Base-by-base conservation (phyloP, 2,329 filamentous ascomycete genomes). In the Dactylellina drechsleri region DNA sequence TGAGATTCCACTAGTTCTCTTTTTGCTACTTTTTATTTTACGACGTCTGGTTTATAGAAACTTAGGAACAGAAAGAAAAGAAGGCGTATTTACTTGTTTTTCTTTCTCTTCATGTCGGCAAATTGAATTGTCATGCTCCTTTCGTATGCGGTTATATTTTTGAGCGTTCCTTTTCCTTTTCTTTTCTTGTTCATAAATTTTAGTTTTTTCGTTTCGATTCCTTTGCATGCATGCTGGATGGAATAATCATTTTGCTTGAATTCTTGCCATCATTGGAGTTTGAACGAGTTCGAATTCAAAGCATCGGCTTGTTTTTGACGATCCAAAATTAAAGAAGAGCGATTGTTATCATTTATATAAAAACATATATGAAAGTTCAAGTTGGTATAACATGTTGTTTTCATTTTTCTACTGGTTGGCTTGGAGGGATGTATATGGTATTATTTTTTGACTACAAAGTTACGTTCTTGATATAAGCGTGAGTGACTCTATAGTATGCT, bases 241-340 rank as follows among this genome's bases (percentile, higher is more conserved):
- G 18, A 40, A 40, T 26, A n/a, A 47, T 47, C 16, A 47, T 47
- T 12, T 47, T 47, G 45, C 28, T 16, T 60, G 28, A 10, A 12
- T 40, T 15, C 16, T 41, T 47, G 31, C 45, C 28, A 47, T 60
- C 36, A 18, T 60, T 60, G 41, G 41, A 47, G 45, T 60, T 60
- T 47, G 36, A 36, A 56, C 26, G 36, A 41, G 53, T 56, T 41
- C 53, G 53, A 56, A 52, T 52, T 18, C 12, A 20, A 52, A 28
- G 23, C 23, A 16, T 20, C 16, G 47, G 4, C 45, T 49, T 18
- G 45, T 20, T 23, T 50, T 20, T 20, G 31, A 16, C 23, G 50
- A 28, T 53, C 23, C 18, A 28, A 53, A 26, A 53, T 36, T 36
- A 36, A 36, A 36, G 50, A 53, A 53, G 20, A 16, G 50, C 18